Evolutionary conservation across 148 eudicot genomes (phyloP), one percentile per base, ranked within the genome.

Genomic region (Euryodendron excelsum): DNA sequence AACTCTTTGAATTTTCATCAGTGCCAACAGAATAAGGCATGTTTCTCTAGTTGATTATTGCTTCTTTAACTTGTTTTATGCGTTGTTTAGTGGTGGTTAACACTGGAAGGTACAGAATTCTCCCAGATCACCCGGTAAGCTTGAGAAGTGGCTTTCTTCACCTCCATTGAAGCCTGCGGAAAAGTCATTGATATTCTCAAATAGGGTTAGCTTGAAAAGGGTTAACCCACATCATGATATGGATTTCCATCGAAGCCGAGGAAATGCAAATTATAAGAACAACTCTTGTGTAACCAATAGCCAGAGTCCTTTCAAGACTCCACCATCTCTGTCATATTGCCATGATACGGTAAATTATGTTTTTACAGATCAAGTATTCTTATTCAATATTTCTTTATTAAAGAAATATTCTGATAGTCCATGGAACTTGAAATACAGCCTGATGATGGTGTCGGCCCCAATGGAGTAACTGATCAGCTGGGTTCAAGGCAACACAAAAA

Each of bases 221-320:
- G 39, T 27, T 21, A 85, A 82, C 39, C 47, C 50, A 39, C 77
- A 75, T 47, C 74, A 76, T 68, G 83, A 73, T 77, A 58, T 36
- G 14, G 69, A 36, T 65, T 68, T 47, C 23, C 73, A 78, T 81
- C 83, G 47, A 48, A 81, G 69, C 14, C 81, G 74, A 62, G 87
- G 80, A 48, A 80, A 55, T 80, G 31, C 48, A 12, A 50, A 45
- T 45, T 81, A 81, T 53, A 81, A 69, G 39, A 68, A 77, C 65
- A 78, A 75, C 45, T 76, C 81, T 76, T 86, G 73, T 50, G 73
- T 73, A 66, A 48, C 61, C 13, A 65, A 79, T 78, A 73, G 75
- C 63, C 96, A 86, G 79, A 93, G 94, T 80, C 93, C 98, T 75
- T 96, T 88, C 64, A 81, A 72, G 73, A 93, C 99, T 76, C 99